Evolutionary conservation across 495 filamentous ascomycete genomes (phyloP).

Genomic region (Aspergillus baeticus): DNA sequence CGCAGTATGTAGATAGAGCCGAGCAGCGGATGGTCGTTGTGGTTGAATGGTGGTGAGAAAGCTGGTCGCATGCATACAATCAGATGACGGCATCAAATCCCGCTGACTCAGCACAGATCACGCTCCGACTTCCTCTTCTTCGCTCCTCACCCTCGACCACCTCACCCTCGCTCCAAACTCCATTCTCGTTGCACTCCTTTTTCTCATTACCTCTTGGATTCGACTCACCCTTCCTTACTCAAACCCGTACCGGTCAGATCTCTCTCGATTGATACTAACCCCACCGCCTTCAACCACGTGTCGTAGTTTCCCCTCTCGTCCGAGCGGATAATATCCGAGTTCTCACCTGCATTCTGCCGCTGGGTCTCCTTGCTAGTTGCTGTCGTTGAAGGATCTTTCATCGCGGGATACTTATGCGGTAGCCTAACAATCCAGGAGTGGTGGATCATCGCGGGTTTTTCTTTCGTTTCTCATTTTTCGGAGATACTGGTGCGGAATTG

Average conservation of each 20-base stretch:
- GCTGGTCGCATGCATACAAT: not conserved
- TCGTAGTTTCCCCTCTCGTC: slow-evolving; percentile 15
- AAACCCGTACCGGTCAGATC: too few species aligned
- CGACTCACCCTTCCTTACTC: slow-evolving; percentile 13
- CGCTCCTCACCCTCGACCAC: not conserved
- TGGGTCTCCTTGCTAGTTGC: slow-evolving; percentile 17
- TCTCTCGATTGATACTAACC: slow-evolving; percentile 1
- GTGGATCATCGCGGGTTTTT: slow-evolving; percentile 27
- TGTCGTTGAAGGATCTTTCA: slow-evolving; percentile 23
- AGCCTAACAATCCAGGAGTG: slow-evolving; percentile 19
- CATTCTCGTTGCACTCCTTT: slow-evolving; percentile 1
- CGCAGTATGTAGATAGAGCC: too few species aligned
- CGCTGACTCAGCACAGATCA: slow-evolving; percentile 17
- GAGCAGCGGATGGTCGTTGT: too few species aligned
- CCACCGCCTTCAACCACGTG: not conserved
- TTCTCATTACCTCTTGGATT: slow-evolving; percentile 12
- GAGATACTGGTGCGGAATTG: slow-evolving; percentile 19
- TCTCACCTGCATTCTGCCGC: slow-evolving; percentile 3
- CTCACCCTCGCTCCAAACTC: slow-evolving; percentile 3
- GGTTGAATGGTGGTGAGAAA: too few species aligned
- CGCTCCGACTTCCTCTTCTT: not conserved
- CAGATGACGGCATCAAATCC: slow-evolving; percentile 7
- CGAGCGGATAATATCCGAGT: slow-evolving; percentile 7
- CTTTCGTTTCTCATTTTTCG: slow-evolving; percentile 15
- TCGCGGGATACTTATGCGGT: slow-evolving; percentile 21